These are phyloP conservation scores for Leccinum boreale DNA, from an alignment of 768 basidiomycete genomes.

Conservation along the genomic window DNA sequence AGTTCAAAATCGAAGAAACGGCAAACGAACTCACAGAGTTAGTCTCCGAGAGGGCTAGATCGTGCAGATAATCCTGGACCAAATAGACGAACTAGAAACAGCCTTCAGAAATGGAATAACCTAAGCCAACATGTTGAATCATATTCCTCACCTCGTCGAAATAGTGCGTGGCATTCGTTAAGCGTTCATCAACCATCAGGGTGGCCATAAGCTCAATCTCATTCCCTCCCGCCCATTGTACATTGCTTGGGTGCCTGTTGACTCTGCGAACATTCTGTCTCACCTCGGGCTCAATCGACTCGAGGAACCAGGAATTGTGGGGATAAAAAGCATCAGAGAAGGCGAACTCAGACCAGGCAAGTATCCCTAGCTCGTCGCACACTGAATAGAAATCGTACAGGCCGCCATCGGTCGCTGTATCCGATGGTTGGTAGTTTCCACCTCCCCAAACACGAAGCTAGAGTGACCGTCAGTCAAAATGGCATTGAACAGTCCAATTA, in stretches of 20 bases:
- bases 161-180: conserved; percentile 1
- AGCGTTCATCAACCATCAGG: background rate
- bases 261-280: conserved; percentile 45
- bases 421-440: conserved; percentile 49
- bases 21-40: conserved; percentile 37
- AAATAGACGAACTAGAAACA: conserved; percentile 42
- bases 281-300: conserved; percentile 51
- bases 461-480: background rate
- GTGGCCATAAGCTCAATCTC: conserved; percentile 40
- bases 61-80: conserved; percentile 51
- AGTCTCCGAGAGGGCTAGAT: conserved; percentile 44
- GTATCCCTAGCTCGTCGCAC: conserved; percentile 58
- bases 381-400: conserved; percentile 55
- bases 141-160: conserved; percentile 42
- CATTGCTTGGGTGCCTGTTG: conserved; percentile 55
- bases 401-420: conserved; percentile 37
- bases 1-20: background rate
- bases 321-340: conserved; percentile 51
- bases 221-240: conserved; percentile 59
- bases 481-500: background rate
- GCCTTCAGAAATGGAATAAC: background rate
- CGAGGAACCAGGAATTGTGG: conserved; percentile 51
- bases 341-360: conserved; percentile 53
- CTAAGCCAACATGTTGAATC: background rate
- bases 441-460: conserved; percentile 62